A percentile compares a stretch with the other conserved stretches of the same genome.
These are phyloP conservation scores for Pythium rishiriense DNA, from an alignment of 352 stramenopile species.

Conservation along the genomic window DNA sequence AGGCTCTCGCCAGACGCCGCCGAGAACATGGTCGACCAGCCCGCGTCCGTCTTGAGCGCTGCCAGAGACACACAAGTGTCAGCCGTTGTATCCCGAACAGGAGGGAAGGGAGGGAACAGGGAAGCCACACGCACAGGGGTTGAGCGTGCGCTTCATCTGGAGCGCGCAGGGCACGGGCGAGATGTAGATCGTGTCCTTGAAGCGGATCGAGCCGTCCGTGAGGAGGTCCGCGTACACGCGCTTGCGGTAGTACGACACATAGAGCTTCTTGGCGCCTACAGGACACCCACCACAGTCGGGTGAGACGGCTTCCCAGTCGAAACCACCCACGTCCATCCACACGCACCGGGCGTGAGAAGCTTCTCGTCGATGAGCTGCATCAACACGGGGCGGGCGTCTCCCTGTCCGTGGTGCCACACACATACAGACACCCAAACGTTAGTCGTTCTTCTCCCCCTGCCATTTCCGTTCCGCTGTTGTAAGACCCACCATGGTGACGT, in stretches of 20 bases:
- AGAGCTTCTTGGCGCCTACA: constrained; percentile 67
- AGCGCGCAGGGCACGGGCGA: constrained; percentile 67
- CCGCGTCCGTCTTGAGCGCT: constrained; percentile 77
- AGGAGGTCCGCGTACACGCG: constrained; percentile 75
- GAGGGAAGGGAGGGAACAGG: neutral
- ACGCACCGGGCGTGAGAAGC: constrained; percentile 51
- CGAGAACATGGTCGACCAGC: constrained; percentile 80
- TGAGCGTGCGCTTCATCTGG: constrained; percentile 83
- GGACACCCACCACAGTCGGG: neutral
- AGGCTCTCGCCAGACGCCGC: constrained; percentile 63
- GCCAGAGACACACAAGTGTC: neutral
- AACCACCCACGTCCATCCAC: neutral
- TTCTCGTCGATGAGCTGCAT: constrained; percentile 72
- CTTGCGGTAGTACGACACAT: constrained; percentile 83
- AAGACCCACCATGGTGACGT: constrained; percentile 17
- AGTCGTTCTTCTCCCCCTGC: too few relatives aligned
- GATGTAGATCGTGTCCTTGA: constrained; percentile 77
- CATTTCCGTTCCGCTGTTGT: too few relatives aligned
- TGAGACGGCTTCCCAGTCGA: neutral
- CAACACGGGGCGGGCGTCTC: constrained; percentile 63
- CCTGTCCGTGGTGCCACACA: constrained; percentile 27
- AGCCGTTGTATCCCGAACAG: neutral
- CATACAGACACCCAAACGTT: neutral
- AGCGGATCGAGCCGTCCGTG: constrained; percentile 74
- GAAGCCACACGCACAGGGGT: constrained; percentile 53